A percentile compares a stretch with the other conserved stretches of the same genome.
Conservation (phyloP, 106 monocot species). For the Vanilla planifolia region DNA sequence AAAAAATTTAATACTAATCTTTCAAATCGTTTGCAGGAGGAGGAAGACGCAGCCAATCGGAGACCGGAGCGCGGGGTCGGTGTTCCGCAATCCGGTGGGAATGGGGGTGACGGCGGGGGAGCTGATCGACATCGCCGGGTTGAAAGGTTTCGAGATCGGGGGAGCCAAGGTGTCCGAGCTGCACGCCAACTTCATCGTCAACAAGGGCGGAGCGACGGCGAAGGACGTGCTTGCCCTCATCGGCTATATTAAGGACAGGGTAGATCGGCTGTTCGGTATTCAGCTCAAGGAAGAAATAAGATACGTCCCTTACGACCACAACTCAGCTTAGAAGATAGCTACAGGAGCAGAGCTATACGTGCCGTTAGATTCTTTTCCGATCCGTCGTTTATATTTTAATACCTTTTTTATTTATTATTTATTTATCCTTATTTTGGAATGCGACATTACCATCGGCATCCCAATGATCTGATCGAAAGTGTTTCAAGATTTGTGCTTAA, state of each 20-base stretch:
- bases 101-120: slow-evolving; percentile 3
- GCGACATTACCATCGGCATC: too few species aligned
- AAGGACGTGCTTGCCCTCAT: slow-evolving; percentile 32
- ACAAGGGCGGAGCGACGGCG: slow-evolving; percentile 20
- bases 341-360: background rate
- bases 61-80: slow-evolving; percentile 14
- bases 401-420: too few species aligned
- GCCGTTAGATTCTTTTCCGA: too few species aligned
- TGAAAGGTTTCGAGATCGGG: slow-evolving; percentile 35
- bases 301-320: slow-evolving; percentile 35
- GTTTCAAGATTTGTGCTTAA: too few species aligned
- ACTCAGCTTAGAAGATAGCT: background rate
- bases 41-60: slow-evolving; percentile 15
- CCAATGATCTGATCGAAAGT: too few species aligned
- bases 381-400: too few species aligned
- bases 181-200: slow-evolving; percentile 51
- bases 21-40: slow-evolving; percentile 17
- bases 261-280: slow-evolving; percentile 25
- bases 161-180: slow-evolving; percentile 40
- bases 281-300: slow-evolving; percentile 36
- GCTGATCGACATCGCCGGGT: slow-evolving; percentile 17
- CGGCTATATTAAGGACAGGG: slow-evolving; percentile 28
- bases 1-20: too few species aligned
- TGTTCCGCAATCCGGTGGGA: slow-evolving; percentile 7
- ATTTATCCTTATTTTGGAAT: too few species aligned